These are phyloP conservation scores for Trichosporon ovoides DNA, from an alignment of 1,284 basidiomycete genomes.

Conservation along the genomic window DNA sequence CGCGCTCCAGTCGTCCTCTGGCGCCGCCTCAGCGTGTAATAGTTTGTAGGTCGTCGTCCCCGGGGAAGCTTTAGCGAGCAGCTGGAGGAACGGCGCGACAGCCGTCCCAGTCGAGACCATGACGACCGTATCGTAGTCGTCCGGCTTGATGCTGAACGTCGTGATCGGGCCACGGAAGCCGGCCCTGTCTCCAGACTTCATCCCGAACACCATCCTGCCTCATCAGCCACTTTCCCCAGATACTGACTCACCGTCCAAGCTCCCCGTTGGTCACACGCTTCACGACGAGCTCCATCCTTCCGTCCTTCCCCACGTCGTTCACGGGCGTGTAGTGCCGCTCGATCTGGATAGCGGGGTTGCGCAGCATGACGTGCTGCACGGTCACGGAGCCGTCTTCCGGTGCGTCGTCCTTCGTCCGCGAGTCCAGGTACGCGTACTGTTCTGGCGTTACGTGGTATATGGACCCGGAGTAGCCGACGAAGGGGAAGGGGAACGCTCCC, in stretches of 20 bases:
- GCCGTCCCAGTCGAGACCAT: constrained; percentile 49
- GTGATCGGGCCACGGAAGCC: constrained; percentile 45
- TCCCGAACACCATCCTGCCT: constrained; percentile 35
- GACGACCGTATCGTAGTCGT: constrained; percentile 36
- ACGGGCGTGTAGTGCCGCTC: constrained; percentile 47
- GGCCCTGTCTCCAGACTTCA: constrained; percentile 32
- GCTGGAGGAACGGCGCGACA: constrained; percentile 46
- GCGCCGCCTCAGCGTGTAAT: constrained; percentile 27
- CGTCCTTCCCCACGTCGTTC: constrained; percentile 37
- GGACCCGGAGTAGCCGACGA: background rate
- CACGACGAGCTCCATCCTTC: constrained; percentile 37
- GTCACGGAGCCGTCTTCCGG: constrained; percentile 23
- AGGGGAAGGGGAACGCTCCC: constrained; percentile 2
- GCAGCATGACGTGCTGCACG: constrained; percentile 46
- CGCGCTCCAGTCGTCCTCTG: constrained; percentile 13
- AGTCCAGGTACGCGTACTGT: background rate
- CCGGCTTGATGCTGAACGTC: constrained; percentile 35
- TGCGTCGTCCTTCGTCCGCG: constrained; percentile 16
- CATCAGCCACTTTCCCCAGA: background rate
- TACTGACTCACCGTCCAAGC: constrained; percentile 41
- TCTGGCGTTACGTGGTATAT: constrained; percentile 1
- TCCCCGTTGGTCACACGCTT: constrained; percentile 47
- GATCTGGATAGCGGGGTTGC: constrained; percentile 44
- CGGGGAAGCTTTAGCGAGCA: constrained; percentile 34
- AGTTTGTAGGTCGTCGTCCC: constrained; percentile 23